Evolutionary conservation across 345 rosid genomes (phyloP).

Genomic region (Populus simonii): DNA sequence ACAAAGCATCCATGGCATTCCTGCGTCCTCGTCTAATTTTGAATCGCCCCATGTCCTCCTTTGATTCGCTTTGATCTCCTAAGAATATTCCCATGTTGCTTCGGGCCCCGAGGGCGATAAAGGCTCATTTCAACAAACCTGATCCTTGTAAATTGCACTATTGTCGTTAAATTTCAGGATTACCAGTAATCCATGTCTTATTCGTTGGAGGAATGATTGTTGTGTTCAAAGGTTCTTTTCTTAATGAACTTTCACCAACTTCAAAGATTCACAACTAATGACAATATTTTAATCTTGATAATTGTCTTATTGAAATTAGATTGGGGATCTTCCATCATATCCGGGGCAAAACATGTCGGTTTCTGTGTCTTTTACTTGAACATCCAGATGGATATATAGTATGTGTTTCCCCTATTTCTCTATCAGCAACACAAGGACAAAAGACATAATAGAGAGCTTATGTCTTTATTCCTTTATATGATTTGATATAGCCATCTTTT

Average conservation of each 20-base stretch:
- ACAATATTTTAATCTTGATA: slow-evolving; percentile 6
- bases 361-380: slow-evolving; percentile 31
- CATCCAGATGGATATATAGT: slow-evolving; percentile 6
- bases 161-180: neutral
- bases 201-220: slow-evolving; percentile 3
- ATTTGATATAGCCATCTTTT: slow-evolving; percentile 17
- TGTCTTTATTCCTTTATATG: slow-evolving; percentile 18
- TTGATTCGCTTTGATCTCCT: neutral
- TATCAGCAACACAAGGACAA: slow-evolving; percentile 25
- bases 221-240: neutral
- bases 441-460: slow-evolving; percentile 10
- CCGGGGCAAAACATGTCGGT: slow-evolving; percentile 33
- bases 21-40: neutral
- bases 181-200: neutral
- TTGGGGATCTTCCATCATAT: slow-evolving; percentile 28
- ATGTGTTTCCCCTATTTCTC: neutral
- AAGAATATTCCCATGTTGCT: neutral
- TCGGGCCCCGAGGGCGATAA: neutral
- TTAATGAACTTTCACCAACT: neutral
- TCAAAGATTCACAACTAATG: neutral
- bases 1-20: neutral
- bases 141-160: neutral
- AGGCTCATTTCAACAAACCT: neutral
- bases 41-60: neutral
- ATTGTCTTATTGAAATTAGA: slow-evolving; percentile 12